A percentile compares a stretch with the other conserved stretches of the same genome.
Evolutionary conservation across 148 eudicot genomes (phyloP).

Genomic region (Arbutus unedo): DNA sequence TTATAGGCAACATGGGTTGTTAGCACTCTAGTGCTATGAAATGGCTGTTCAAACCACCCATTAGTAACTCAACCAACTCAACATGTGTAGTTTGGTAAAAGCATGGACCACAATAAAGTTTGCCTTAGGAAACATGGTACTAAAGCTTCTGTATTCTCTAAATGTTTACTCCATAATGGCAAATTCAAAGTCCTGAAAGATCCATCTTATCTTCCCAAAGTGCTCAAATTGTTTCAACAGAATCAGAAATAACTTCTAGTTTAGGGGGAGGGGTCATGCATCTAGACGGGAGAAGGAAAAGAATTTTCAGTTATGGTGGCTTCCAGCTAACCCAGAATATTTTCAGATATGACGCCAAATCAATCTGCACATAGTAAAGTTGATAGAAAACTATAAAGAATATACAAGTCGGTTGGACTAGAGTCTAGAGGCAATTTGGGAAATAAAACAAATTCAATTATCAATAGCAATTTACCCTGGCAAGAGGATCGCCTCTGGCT

Average conservation of each 20-base stretch:
- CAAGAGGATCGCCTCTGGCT: background rate
- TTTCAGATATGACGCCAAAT: constrained; percentile 1
- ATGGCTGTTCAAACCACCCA: constrained; percentile 17
- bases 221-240: background rate
- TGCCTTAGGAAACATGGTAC: background rate
- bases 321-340: constrained; percentile 3
- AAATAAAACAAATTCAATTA: background rate
- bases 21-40: background rate
- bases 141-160: background rate
- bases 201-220: background rate
- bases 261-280: background rate
- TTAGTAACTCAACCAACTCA: constrained; percentile 7
- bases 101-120: constrained; percentile 10
- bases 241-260: background rate
- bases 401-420: background rate
- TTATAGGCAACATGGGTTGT: constrained; percentile 3
- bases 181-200: background rate
- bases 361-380: constrained; percentile 7
- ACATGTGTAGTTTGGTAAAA: constrained; percentile 6
- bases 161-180: constrained; percentile 2
- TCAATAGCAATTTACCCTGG: background rate
- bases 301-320: background rate
- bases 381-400: background rate
- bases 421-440: background rate
- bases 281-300: background rate